phyloP scores from a whole-genome alignment of 108 stramenopile genomes.

The Cyclotella choctawhatcheeana region DNA sequence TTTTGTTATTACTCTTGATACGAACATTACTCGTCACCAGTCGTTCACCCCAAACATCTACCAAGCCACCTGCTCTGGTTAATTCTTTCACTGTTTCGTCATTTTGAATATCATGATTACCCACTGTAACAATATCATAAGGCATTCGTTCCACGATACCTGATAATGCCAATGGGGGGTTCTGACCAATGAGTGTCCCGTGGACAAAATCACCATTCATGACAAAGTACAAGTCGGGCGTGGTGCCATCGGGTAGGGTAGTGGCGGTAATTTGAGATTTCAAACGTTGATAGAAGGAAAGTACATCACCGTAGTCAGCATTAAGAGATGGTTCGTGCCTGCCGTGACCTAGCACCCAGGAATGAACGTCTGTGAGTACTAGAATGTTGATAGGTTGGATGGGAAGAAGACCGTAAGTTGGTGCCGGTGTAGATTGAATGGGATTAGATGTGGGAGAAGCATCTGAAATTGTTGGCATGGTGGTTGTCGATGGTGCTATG shows the following conservation, averaged over 20 bases:
- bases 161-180: slow-evolving; percentile 57
- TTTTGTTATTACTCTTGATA: not conserved
- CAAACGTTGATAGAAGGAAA: slow-evolving; percentile 70
- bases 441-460: not conserved
- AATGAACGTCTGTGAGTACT: slow-evolving; percentile 79
- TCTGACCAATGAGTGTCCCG: slow-evolving; percentile 72
- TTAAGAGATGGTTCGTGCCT: slow-evolving; percentile 57
- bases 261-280: slow-evolving; percentile 20
- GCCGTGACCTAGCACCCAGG: slow-evolving; percentile 70
- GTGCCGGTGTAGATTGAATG: not conserved
- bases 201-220: slow-evolving; percentile 88
- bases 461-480: too few species aligned
- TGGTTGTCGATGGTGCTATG: not conserved
- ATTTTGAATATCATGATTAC: slow-evolving; percentile 80
- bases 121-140: slow-evolving; percentile 69
- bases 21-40: slow-evolving; percentile 78
- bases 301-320: slow-evolving; percentile 77
- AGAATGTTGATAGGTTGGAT: slow-evolving; percentile 68
- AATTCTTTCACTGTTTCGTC: slow-evolving; percentile 45
- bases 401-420: slow-evolving; percentile 46
- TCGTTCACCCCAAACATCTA: slow-evolving; percentile 72
- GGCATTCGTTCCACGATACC: slow-evolving; percentile 79
- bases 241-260: slow-evolving; percentile 5
- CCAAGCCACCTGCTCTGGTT: slow-evolving; percentile 59
- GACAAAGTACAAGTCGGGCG: slow-evolving; percentile 70